phyloP scores from a whole-genome alignment of 1,284 basidiomycete genomes.

The Meira nashicola region DNA sequence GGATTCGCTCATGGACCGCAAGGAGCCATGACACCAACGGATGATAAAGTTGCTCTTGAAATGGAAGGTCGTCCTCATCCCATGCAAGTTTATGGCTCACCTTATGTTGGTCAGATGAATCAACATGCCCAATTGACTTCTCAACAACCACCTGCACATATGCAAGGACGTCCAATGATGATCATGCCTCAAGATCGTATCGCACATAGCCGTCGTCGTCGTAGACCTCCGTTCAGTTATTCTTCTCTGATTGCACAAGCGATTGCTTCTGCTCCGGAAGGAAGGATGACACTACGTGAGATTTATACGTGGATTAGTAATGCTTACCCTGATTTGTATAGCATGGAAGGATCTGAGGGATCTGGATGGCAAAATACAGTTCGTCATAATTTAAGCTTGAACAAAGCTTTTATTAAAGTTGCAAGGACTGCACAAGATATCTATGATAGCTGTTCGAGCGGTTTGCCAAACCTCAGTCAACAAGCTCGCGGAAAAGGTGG shows the following conservation, averaged over 20 bases:
- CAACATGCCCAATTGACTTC: background rate
- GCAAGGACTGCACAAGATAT: constrained; percentile 34
- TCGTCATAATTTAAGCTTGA: constrained; percentile 43
- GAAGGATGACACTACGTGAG: constrained; percentile 41
- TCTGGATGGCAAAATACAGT: constrained; percentile 48
- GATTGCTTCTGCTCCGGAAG: constrained; percentile 36
- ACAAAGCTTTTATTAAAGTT: constrained; percentile 43
- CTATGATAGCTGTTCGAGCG: constrained; percentile 36
- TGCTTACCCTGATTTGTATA: constrained; percentile 32
- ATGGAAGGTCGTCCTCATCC: background rate
- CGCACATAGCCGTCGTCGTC: constrained; percentile 31
- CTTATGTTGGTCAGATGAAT: background rate
- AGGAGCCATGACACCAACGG: background rate
- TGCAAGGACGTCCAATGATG: background rate
- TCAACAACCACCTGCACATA: background rate
- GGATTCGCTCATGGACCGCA: background rate
- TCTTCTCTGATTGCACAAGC: constrained; percentile 46
- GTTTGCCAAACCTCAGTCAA: constrained; percentile 32
- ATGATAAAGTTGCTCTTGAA: background rate
- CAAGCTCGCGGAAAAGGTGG: constrained; percentile 38
- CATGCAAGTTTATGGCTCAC: background rate
- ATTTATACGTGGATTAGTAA: constrained; percentile 46
- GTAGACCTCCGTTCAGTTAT: constrained; percentile 40
- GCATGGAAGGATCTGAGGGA: constrained; percentile 33
- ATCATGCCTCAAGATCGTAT: constrained; percentile 27